A percentile compares a stretch with the other conserved stretches of the same genome.
These are phyloP conservation scores for Ceratocystis diversiconidia DNA, from an alignment of 2,329 filamentous ascomycete species.

Conservation along the genomic window DNA sequence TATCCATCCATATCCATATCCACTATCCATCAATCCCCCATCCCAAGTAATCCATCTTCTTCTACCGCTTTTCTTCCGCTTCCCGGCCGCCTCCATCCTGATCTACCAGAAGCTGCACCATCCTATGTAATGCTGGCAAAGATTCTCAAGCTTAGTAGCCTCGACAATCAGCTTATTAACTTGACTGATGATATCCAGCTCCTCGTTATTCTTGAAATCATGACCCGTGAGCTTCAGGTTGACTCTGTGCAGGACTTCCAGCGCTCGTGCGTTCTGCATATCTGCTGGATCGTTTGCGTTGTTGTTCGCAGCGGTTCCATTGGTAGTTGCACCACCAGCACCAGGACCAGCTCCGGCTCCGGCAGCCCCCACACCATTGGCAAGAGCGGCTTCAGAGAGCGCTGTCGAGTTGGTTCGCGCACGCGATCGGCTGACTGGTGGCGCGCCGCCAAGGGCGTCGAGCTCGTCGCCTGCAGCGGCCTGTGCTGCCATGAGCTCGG, in stretches of 20 bases:
- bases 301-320: slow-evolving; percentile 14
- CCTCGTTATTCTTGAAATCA: slow-evolving; percentile 77
- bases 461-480: slow-evolving; percentile 21
- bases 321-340: not conserved
- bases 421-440: slow-evolving; percentile 36
- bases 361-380: slow-evolving; percentile 25
- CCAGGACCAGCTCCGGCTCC: slow-evolving; percentile 15
- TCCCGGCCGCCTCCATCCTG: not conserved
- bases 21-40: not conserved
- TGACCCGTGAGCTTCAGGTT: slow-evolving; percentile 90
- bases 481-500: slow-evolving; percentile 40
- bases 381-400: slow-evolving; percentile 24
- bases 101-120: slow-evolving; percentile 94
- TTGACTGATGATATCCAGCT: slow-evolving; percentile 72
- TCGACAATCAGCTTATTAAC: slow-evolving; percentile 91
- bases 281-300: slow-evolving; percentile 41
- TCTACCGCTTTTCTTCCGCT: slow-evolving; percentile 19
- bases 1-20: not conserved
- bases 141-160: slow-evolving; percentile 90
- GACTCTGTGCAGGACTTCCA: slow-evolving; percentile 83
- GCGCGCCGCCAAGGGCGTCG: slow-evolving; percentile 30
- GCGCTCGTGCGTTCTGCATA: slow-evolving; percentile 79
- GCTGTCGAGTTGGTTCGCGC: slow-evolving; percentile 47
- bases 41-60: not conserved
- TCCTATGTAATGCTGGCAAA: slow-evolving; percentile 97